These are phyloP conservation scores for Pseudogymnoascus sp. DNA, from an alignment of 2,329 filamentous ascomycete species.

Conservation along the genomic window DNA sequence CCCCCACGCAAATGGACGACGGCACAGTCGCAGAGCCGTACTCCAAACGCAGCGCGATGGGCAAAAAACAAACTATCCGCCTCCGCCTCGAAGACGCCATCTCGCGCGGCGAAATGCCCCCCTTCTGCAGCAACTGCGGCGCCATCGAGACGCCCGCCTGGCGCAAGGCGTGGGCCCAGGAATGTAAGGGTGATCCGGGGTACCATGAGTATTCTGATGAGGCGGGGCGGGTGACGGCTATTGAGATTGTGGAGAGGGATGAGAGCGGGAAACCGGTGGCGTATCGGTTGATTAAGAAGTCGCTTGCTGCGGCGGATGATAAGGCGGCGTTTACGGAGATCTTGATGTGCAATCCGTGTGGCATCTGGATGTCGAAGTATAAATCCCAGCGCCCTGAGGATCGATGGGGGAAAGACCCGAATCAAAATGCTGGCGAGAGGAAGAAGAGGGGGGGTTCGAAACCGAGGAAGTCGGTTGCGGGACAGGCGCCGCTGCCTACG, in stretches of 20 bases:
- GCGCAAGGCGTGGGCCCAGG: slow-evolving; percentile 85
- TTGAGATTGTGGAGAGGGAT: slow-evolving; percentile 61
- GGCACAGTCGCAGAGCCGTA: slow-evolving; percentile 1
- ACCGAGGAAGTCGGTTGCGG: slow-evolving; percentile 17
- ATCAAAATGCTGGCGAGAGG: slow-evolving; percentile 34
- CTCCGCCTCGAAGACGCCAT: slow-evolving; percentile 59
- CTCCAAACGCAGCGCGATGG: slow-evolving; percentile 17
- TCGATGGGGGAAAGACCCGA: slow-evolving; percentile 57
- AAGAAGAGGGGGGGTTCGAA: slow-evolving; percentile 39
- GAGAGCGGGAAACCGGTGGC: slow-evolving; percentile 54
- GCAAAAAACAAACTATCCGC: slow-evolving; percentile 32
- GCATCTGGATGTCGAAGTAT: slow-evolving; percentile 88
- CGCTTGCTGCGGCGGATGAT: slow-evolving; percentile 54
- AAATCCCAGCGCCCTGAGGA: slow-evolving; percentile 76
- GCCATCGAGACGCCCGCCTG: slow-evolving; percentile 94
- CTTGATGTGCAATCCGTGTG: slow-evolving; percentile 89
- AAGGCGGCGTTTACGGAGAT: slow-evolving; percentile 63
- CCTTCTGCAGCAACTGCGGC: slow-evolving; percentile 87
- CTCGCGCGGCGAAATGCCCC: slow-evolving; percentile 74
- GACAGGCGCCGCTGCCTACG: slow-evolving; percentile 29
- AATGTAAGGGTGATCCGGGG: slow-evolving; percentile 61
- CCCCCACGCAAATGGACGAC: slow-evolving; percentile 19
- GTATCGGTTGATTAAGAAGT: slow-evolving; percentile 76
- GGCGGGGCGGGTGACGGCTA: slow-evolving; percentile 66
- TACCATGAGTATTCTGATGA: slow-evolving; percentile 67